These are phyloP conservation scores for Irpex rosettiformis DNA, from an alignment of 1,284 basidiomycete genomes.

Conservation along the genomic window DNA sequence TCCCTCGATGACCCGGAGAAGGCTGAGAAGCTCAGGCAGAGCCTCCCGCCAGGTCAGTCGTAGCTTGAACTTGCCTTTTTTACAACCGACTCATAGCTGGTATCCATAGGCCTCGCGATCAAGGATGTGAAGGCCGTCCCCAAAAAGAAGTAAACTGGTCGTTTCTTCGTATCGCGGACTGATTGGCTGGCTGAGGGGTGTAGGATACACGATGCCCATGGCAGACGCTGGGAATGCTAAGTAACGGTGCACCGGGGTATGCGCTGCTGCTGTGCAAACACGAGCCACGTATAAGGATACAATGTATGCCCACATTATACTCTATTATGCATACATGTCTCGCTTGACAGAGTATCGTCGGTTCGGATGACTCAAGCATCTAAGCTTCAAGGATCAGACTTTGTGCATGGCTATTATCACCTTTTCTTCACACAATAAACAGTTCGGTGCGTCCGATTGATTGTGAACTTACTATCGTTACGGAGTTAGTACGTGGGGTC, in stretches of 20 bases:
- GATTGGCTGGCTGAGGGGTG: neutral
- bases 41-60: slow-evolving; percentile 87
- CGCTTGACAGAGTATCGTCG: neutral
- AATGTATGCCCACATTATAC: slow-evolving; percentile 1
- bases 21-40: slow-evolving; percentile 97
- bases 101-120: slow-evolving; percentile 51
- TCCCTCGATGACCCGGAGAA: slow-evolving; percentile 95
- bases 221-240: neutral
- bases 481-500: too few species aligned
- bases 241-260: neutral
- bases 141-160: slow-evolving; percentile 62
- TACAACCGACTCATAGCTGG: neutral
- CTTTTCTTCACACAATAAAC: too few species aligned
- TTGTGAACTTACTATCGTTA: too few species aligned
- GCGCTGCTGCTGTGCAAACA: neutral
- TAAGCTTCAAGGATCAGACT: neutral
- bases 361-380: neutral
- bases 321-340: neutral
- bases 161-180: neutral
- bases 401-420: neutral
- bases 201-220: slow-evolving; percentile 2
- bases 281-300: neutral
- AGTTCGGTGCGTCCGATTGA: too few species aligned
- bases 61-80: neutral
- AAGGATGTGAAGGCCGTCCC: slow-evolving; percentile 56